Conservation (phyloP, 805 yeast genomes). For the Kluyveromyces wickerhamii region DNA sequence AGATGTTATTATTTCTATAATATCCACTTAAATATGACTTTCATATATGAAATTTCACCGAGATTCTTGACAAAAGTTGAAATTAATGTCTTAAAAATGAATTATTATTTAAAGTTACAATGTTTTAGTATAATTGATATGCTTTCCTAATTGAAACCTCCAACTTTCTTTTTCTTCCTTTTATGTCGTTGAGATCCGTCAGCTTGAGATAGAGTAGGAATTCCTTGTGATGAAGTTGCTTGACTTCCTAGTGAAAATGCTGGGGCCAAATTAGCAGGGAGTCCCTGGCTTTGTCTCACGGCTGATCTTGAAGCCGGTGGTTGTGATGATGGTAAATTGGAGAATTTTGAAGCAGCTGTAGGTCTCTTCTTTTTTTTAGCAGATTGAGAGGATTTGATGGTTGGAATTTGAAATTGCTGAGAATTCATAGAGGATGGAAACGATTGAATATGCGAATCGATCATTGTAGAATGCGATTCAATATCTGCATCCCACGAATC, state of each 20-base stretch:
- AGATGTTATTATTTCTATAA: too few relatives aligned
- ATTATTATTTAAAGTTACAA: too few relatives aligned
- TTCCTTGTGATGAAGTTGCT: constrained; percentile 12
- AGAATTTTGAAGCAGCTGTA: background rate
- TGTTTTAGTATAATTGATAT: too few relatives aligned
- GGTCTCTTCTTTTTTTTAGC: constrained; percentile 3
- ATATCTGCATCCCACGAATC: constrained; percentile 21
- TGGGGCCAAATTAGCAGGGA: constrained; percentile 28
- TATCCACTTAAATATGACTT: too few relatives aligned
- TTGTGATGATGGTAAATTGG: background rate
- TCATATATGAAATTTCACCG: too few relatives aligned
- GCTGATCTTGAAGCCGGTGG: constrained; percentile 7
- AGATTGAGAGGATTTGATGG: constrained; percentile 24
- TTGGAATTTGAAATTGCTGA: constrained; percentile 17
- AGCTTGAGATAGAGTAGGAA: constrained; percentile 15
- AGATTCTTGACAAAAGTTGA: too few relatives aligned
- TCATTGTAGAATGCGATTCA: background rate
- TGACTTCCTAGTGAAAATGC: constrained; percentile 21
- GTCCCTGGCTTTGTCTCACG: constrained; percentile 2
- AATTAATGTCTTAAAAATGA: too few relatives aligned
- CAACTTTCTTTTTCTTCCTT: constrained; percentile 38
- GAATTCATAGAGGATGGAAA: background rate
- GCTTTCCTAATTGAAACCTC: constrained; percentile 46
- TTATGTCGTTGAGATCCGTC: constrained; percentile 16
- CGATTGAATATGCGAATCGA: background rate